Evolutionary conservation across 805 yeast species (phyloP).

Genomic region (Jamesozyma spencerorum): DNA sequence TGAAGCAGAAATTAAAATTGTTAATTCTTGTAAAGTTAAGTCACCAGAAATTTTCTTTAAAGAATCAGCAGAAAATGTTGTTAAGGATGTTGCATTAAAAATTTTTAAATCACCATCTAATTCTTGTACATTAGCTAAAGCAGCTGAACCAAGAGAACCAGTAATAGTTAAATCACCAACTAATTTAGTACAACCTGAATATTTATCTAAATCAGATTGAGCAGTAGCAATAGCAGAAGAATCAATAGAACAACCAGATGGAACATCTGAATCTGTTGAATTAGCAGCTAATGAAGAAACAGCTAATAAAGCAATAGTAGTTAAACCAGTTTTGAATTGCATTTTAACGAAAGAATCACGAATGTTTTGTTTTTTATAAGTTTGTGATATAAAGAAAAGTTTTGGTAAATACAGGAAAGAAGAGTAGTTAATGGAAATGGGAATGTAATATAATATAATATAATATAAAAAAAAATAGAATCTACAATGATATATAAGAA

Average conservation of each 20-base stretch:
- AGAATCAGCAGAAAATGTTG: constrained; percentile 66
- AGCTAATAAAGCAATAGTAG: constrained; percentile 40
- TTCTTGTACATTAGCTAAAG: constrained; percentile 65
- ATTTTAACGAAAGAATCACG: constrained; percentile 27
- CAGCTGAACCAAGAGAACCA: constrained; percentile 55
- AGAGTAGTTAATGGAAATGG: no score
- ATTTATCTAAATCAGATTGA: constrained; percentile 66
- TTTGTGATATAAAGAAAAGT: no score
- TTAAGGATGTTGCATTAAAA: constrained; percentile 54
- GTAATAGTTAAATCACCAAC: constrained; percentile 68
- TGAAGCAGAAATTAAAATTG: constrained; percentile 56
- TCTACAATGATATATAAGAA: no score
- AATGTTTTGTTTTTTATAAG: no score
- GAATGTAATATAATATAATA: no score
- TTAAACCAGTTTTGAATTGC: constrained; percentile 44
- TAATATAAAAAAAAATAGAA: no score
- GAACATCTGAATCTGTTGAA: constrained; percentile 22
- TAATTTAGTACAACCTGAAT: constrained; percentile 67
- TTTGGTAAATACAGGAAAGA: no score
- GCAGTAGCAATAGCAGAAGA: constrained; percentile 62
- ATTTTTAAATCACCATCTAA: constrained; percentile 69
- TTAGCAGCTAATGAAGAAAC: constrained; percentile 35
- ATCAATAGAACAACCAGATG: constrained; percentile 58
- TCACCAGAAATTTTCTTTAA: constrained; percentile 67
- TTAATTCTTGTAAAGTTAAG: constrained; percentile 52